These are phyloP conservation scores for Fagopyrum esculentum DNA, from an alignment of 148 eudicot species.

Conservation along the genomic window DNA sequence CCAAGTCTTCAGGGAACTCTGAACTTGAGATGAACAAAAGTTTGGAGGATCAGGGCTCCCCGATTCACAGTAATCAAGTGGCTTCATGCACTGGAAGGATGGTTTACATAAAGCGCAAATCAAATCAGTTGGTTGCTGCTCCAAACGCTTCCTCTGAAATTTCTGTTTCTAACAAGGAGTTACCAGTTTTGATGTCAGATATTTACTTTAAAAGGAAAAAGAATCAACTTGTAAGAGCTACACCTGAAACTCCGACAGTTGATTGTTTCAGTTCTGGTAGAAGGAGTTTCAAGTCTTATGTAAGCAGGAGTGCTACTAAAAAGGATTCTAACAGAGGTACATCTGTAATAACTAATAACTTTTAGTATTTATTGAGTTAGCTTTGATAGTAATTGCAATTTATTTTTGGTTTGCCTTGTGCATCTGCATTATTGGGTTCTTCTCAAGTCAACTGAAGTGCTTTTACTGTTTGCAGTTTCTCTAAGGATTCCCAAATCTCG, in stretches of 20 bases:
- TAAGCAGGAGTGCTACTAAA: constrained; percentile 35
- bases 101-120: constrained; percentile 60
- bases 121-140: constrained; percentile 80
- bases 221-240: constrained; percentile 77
- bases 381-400: background rate
- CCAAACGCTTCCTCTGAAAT: constrained; percentile 31
- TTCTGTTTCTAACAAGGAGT: constrained; percentile 30
- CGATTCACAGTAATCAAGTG: constrained; percentile 36
- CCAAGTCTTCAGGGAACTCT: constrained; percentile 23
- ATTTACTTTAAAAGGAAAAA: constrained; percentile 68
- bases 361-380: background rate
- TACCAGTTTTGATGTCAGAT: constrained; percentile 38
- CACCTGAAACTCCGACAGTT: constrained; percentile 34
- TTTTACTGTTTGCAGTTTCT: constrained; percentile 23
- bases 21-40: constrained; percentile 27
- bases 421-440: background rate
- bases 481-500: constrained; percentile 34
- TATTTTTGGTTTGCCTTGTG: background rate
- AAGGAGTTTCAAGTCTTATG: constrained; percentile 21
- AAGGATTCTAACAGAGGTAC: constrained; percentile 43
- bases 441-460: background rate
- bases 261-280: constrained; percentile 23
- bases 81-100: constrained; percentile 29
- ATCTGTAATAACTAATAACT: background rate
- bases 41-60: constrained; percentile 30